phyloP scores from a whole-genome alignment of 1,139 yeast species.

The Kodamaea sp. region DNA sequence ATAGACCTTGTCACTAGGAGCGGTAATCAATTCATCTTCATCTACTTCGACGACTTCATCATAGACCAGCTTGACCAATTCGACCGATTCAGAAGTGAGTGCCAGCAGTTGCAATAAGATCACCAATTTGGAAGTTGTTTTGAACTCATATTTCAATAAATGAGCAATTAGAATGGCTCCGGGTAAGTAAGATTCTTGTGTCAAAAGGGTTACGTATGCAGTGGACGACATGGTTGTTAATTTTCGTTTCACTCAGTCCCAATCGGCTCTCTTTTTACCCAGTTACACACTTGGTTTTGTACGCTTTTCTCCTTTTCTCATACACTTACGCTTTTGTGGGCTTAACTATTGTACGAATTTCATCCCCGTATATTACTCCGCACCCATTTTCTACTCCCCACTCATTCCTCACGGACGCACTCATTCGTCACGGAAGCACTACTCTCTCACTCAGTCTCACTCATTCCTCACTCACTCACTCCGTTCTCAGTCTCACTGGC shows the following conservation, averaged over 20 bases:
- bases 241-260: background rate
- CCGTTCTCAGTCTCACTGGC: too few species aligned
- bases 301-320: background rate
- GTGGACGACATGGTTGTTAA: constrained; percentile 7
- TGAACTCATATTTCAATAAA: constrained; percentile 18
- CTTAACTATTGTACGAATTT: too few species aligned
- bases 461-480: too few species aligned
- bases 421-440: too few species aligned
- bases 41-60: constrained; percentile 27
- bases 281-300: background rate
- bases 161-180: constrained; percentile 30
- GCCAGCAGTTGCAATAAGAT: constrained; percentile 20
- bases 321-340: background rate
- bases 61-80: constrained; percentile 17
- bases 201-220: constrained; percentile 30
- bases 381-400: too few species aligned
- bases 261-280: background rate
- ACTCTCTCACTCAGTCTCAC: too few species aligned
- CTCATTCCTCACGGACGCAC: too few species aligned
- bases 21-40: constrained; percentile 15
- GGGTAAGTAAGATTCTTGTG: constrained; percentile 28
- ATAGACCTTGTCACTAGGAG: constrained; percentile 20
- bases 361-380: too few species aligned
- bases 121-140: constrained; percentile 20
- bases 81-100: constrained; percentile 17